These are phyloP conservation scores for Glycine soja DNA, from an alignment of 306 rosid genomes.

Conservation along the genomic window DNA sequence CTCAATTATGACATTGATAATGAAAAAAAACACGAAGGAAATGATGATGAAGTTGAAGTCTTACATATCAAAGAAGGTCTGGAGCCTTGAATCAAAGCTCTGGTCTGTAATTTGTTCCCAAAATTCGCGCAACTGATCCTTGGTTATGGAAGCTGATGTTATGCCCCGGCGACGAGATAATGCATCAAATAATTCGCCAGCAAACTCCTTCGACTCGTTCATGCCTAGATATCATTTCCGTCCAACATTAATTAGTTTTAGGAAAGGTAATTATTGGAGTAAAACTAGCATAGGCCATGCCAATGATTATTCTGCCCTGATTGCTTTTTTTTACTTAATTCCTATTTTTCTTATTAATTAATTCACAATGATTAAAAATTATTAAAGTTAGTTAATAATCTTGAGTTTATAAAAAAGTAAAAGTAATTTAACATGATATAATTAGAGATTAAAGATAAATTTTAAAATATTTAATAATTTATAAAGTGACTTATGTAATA, in stretches of 20 bases:
- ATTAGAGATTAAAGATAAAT: neutral
- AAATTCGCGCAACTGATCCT: conserved; percentile 67
- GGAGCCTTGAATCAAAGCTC: conserved; percentile 89
- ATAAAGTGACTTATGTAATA: neutral
- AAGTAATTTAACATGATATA: neutral
- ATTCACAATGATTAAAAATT: no score
- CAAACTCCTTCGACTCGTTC: conserved; percentile 80
- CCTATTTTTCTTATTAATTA: neutral
- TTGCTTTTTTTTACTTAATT: neutral
- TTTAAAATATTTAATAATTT: neutral
- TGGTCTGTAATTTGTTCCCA: conserved; percentile 90
- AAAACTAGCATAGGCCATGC: neutral
- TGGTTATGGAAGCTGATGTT: conserved; percentile 64
- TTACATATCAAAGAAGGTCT: conserved; percentile 94
- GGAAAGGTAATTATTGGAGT: neutral
- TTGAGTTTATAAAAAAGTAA: neutral
- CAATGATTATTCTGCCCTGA: neutral
- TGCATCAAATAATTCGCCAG: conserved; percentile 79
- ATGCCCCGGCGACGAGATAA: conserved; percentile 83
- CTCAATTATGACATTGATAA: neutral
- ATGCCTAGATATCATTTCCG: conserved; percentile 56
- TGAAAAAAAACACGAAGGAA: neutral
- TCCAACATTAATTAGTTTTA: no score
- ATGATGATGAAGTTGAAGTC: neutral
- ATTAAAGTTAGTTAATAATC: no score